Percentiles rank a stretch among this genome's conserved stretches.
Evolutionary conservation across 345 rosid genomes (phyloP).

Genomic region (Crucihimalaya himalaica): DNA sequence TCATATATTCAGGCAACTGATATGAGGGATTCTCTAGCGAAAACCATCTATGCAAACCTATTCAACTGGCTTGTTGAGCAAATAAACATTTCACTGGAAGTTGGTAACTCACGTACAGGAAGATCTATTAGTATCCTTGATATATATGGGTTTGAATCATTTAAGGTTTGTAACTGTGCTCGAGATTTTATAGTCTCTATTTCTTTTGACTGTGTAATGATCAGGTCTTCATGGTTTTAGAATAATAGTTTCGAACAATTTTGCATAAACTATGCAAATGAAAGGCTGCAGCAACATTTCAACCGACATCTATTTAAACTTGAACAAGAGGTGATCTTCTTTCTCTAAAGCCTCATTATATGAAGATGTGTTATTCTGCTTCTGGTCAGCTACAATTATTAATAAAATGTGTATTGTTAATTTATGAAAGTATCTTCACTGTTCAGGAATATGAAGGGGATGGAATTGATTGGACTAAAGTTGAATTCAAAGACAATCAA

Average conservation of each 20-base stretch:
- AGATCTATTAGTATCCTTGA: constrained; percentile 87
- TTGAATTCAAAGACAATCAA: constrained; percentile 84
- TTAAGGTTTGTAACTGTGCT: constrained; percentile 50
- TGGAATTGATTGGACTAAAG: constrained; percentile 86
- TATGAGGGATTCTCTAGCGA: constrained; percentile 80
- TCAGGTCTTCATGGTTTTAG: constrained; percentile 48
- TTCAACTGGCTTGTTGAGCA: constrained; percentile 91
- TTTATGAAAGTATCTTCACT: constrained; percentile 3
- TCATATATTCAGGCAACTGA: constrained; percentile 63
- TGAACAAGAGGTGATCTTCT: constrained; percentile 73
- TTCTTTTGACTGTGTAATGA: constrained; percentile 31
- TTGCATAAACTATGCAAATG: constrained; percentile 95
- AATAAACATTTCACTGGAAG: constrained; percentile 66
- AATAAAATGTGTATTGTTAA: background rate
- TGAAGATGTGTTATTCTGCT: background rate
- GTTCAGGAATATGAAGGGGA: constrained; percentile 82
- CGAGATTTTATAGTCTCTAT: background rate
- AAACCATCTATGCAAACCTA: constrained; percentile 71
- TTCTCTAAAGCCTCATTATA: background rate
- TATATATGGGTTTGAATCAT: constrained; percentile 89
- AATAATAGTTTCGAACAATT: constrained; percentile 92
- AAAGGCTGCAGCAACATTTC: constrained; percentile 94
- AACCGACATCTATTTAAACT: constrained; percentile 83
- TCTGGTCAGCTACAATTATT: background rate
- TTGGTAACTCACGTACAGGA: constrained; percentile 50